Evolutionary conservation across 371 early-diverging fungal species (phyloP).

Genomic region (Lichtheimia hyalospora): DNA sequence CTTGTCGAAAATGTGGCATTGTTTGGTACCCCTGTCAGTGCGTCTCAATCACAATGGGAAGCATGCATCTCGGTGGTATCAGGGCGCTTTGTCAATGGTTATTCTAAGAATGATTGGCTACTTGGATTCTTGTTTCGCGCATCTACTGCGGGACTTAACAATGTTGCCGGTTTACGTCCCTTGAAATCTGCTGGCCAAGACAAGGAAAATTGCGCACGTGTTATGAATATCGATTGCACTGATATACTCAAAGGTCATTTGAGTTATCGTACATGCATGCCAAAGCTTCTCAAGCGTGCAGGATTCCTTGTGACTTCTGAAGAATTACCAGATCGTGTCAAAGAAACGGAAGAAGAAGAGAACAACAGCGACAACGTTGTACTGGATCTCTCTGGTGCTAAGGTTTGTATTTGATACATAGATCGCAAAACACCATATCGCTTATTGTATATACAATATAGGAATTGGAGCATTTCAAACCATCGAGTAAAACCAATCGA

Average conservation of each 20-base stretch:
- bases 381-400: conserved; percentile 3
- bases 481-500: conserved; percentile 17
- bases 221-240: conserved; percentile 84
- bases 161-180: conserved; percentile 84
- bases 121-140: conserved; percentile 87
- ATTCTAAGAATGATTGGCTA: conserved; percentile 87
- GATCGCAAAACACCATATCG: not conserved
- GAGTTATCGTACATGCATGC: conserved; percentile 82
- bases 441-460: not conserved
- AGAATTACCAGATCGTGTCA: conserved; percentile 25
- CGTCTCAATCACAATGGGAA: conserved; percentile 79
- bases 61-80: conserved; percentile 78
- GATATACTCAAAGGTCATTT: conserved; percentile 84
- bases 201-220: conserved; percentile 16
- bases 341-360: conserved; percentile 10
- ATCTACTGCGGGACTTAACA: conserved; percentile 69
- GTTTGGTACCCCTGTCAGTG: conserved; percentile 85
- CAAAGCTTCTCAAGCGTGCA: conserved; percentile 74
- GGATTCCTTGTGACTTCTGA: conserved; percentile 81
- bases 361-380: conserved; percentile 1
- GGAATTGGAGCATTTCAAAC: conserved; percentile 17
- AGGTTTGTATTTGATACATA: not conserved
- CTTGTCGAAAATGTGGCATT: conserved; percentile 87
- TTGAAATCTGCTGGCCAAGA: conserved; percentile 57
- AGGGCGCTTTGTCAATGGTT: conserved; percentile 91